Base-by-base conservation (phyloP, 2,329 filamentous ascomycete genomes). In the Coniochaeta hoffmannii region DNA sequence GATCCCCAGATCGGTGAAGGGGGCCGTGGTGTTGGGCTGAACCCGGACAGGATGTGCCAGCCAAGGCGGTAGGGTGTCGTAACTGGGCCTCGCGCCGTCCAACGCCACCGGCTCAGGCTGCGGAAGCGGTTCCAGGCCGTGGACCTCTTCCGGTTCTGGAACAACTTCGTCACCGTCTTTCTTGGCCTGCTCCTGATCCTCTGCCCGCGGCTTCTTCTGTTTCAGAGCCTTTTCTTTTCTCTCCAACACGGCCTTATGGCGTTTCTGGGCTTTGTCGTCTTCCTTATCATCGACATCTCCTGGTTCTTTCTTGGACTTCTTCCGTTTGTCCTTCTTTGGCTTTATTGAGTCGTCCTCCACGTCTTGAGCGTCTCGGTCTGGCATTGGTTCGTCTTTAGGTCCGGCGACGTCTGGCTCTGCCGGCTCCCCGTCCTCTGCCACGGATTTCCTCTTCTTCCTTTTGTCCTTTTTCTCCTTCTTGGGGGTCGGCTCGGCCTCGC, bases 61-160 rank as follows among this genome's bases (percentile, higher is more conserved):
- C 93, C 93, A 97, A 2, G 77, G 62, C 0, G 93, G 93, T 2
- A 96, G 76, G 1, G 88, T 88, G 30, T 90, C 86, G 69, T 90
- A 91, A n/a, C 80, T 80, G 2, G 87, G 83, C 54, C 79, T 78
- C 53, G 81, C 77, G 1, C 75, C 74, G 30, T 80, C 72, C 49
- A 85, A 79, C 1, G 78, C 73, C 1, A 83, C 76, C 0, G 81
- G 82, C 31, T 81, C 80, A 12, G 89, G 91, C 62, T 96, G 91
- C 8, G 91, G 91, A 19, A 96, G 76, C 7, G 90, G 91, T 55
- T 88, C 84, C 1, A 97, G 76, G 22, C 89, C 90, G 67, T 91
- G 85, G 3, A 85, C 67, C 63, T 82, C 78, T 12, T 62, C 66
- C 50, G 59, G 64, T 46, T 46, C 41, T n/a, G 56, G 55, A 19